phyloP scores from a whole-genome alignment of 2,329 filamentous ascomycete genomes.

The Paraphoma sp. region DNA sequence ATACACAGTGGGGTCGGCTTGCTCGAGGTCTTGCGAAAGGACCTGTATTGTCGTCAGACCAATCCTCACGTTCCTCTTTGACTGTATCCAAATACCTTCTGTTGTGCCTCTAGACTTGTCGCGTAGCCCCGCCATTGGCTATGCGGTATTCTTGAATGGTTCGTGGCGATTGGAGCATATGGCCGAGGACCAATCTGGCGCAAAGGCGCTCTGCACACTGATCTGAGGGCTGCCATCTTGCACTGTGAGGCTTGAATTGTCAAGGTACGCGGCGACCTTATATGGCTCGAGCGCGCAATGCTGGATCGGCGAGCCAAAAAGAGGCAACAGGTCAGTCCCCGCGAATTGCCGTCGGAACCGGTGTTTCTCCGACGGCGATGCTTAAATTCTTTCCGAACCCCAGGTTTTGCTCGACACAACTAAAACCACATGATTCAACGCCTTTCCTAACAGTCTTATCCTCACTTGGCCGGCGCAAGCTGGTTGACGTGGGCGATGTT shows the following conservation, averaged over 20 bases:
- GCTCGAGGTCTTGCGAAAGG: slow-evolving; percentile 77
- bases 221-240: slow-evolving; percentile 52
- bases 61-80: background rate
- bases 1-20: slow-evolving; percentile 86
- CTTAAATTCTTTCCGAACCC: slow-evolving; percentile 21
- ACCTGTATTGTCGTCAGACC: slow-evolving; percentile 62
- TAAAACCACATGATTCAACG: slow-evolving; percentile 81
- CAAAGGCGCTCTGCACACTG: slow-evolving; percentile 48
- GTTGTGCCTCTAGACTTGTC: slow-evolving; percentile 55
- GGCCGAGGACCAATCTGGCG: slow-evolving; percentile 40
- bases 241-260: slow-evolving; percentile 10
- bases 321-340: slow-evolving; percentile 26
- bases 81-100: slow-evolving; percentile 48
- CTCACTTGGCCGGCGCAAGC: slow-evolving; percentile 59
- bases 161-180: slow-evolving; percentile 35
- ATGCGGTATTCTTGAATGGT: slow-evolving; percentile 39
- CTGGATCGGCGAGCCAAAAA: slow-evolving; percentile 30
- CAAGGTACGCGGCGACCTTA: slow-evolving; percentile 22
- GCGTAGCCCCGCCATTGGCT: slow-evolving; percentile 49
- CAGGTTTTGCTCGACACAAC: slow-evolving; percentile 65
- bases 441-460: slow-evolving; percentile 62
- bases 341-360: slow-evolving; percentile 25
- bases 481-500: slow-evolving; percentile 57
- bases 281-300: slow-evolving; percentile 19
- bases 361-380: slow-evolving; percentile 28